Percentiles rank a stretch among this genome's conserved stretches.
phyloP scores from a whole-genome alignment of 1,284 basidiomycete species.

The Gymnopus androsaceus region DNA sequence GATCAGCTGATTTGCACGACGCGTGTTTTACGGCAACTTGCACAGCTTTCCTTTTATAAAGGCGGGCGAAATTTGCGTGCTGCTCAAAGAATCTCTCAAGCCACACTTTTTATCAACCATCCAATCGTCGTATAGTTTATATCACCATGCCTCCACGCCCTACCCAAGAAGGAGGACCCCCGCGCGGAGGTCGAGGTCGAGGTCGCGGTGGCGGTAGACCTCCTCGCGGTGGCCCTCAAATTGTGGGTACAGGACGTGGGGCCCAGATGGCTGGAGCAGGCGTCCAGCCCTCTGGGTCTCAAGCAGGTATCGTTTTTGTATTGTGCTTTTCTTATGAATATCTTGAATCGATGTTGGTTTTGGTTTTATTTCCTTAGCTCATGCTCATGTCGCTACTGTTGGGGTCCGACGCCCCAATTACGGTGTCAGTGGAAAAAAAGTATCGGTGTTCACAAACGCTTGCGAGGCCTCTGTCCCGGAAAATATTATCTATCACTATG shows the following conservation, averaged over 20 bases:
- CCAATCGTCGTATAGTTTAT: too few species aligned
- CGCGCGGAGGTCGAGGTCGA: constrained; percentile 5
- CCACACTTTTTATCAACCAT: too few species aligned
- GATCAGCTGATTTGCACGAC: too few species aligned
- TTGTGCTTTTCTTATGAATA: background rate
- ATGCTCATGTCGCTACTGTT: constrained; percentile 32
- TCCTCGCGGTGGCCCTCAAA: constrained; percentile 1
- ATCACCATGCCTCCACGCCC: constrained; percentile 12
- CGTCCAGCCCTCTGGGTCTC: constrained; percentile 5
- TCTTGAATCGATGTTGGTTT: background rate
- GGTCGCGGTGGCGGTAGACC: background rate
- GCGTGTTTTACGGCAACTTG: too few species aligned
- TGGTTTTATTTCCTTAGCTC: background rate
- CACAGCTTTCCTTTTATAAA: too few species aligned
- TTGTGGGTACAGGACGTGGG: constrained; percentile 9
- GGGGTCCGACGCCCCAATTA: constrained; percentile 48
- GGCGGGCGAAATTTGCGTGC: too few species aligned
- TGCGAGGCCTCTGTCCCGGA: constrained; percentile 62
- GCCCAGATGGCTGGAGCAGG: constrained; percentile 8
- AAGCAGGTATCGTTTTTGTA: constrained; percentile 5
- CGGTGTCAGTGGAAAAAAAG: constrained; percentile 53
- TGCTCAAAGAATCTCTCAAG: too few species aligned
- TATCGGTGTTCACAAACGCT: constrained; percentile 64
- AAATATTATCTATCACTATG: constrained; percentile 70
- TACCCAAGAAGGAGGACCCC: constrained; percentile 1